Conservation (phyloP, 345 rosid genomes). For the Geranium rotundifolium region DNA sequence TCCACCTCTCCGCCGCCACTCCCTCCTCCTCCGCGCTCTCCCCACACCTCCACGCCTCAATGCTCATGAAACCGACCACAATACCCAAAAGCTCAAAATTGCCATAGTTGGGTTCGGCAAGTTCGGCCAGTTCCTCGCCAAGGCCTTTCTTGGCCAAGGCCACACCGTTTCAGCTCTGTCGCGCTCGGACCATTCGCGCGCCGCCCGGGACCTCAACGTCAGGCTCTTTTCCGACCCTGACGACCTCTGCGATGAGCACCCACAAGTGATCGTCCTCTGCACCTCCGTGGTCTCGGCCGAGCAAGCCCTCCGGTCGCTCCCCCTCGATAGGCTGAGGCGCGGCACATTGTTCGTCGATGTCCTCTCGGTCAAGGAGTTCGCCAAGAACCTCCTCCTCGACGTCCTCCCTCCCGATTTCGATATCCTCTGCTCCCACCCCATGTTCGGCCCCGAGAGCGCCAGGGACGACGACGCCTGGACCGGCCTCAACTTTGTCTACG, state of each 20-base stretch:
- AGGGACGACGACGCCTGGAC: conserved; percentile 71
- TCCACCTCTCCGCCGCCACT: too few species aligned
- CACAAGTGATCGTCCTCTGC: conserved; percentile 62
- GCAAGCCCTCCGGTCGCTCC: conserved; percentile 54
- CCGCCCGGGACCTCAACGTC: conserved; percentile 37
- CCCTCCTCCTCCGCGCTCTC: too few species aligned
- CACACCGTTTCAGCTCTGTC: conserved; percentile 54
- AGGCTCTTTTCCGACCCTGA: conserved; percentile 43
- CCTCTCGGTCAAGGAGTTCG: conserved; percentile 78
- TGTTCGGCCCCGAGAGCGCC: conserved; percentile 88
- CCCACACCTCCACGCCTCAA: too few species aligned
- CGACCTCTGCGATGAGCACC: conserved; percentile 79
- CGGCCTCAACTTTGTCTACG: conserved; percentile 55
- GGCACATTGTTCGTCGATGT: conserved; percentile 83
- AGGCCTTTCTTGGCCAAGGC: conserved; percentile 49
- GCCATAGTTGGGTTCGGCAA: conserved; percentile 48
- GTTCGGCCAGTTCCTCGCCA: conserved; percentile 72
- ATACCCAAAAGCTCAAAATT: too few species aligned
- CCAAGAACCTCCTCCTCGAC: conserved; percentile 45
- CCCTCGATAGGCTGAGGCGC: conserved; percentile 63
- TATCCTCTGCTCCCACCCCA: conserved; percentile 70
- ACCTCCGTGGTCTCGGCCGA: conserved; percentile 69
- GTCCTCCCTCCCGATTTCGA: conserved; percentile 48
- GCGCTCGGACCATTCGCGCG: conserved; percentile 39
- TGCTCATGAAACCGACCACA: too few species aligned